These are phyloP conservation scores for Mycena leptocephala DNA, from an alignment of 768 basidiomycete genomes.

Conservation along the genomic window DNA sequence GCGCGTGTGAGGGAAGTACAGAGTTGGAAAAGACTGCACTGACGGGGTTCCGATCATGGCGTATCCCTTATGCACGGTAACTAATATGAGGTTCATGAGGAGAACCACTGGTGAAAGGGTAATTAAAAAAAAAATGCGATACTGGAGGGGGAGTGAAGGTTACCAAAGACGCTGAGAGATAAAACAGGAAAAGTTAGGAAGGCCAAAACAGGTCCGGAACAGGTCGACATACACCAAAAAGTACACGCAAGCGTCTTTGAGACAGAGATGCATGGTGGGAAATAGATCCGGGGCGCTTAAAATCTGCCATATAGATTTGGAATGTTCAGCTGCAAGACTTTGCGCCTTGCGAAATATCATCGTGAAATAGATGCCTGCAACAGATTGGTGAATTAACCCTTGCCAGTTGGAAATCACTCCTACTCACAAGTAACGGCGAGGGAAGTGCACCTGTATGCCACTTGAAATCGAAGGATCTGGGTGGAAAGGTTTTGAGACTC, in stretches of 20 bases:
- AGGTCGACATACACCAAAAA: slow-evolving; percentile 2
- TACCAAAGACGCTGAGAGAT: background rate
- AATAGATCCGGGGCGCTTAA: background rate
- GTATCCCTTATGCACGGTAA: slow-evolving; percentile 9
- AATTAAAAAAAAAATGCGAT: background rate
- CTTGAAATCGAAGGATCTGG: background rate
- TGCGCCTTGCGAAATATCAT: slow-evolving; percentile 14
- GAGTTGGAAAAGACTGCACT: too few species aligned
- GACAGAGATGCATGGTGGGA: slow-evolving; percentile 18
- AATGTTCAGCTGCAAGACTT: background rate
- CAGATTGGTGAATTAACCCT: background rate
- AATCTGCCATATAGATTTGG: background rate
- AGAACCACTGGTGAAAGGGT: background rate
- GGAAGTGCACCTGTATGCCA: slow-evolving; percentile 11
- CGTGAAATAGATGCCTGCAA: slow-evolving; percentile 19
- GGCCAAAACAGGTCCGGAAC: background rate
- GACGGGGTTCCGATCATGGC: slow-evolving; percentile 18
- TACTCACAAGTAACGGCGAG: background rate
- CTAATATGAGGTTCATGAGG: slow-evolving; percentile 21
- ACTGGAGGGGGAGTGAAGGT: background rate
- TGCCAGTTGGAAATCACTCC: background rate
- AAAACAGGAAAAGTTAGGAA: too few species aligned
- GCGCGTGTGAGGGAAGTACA: background rate
- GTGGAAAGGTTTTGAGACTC: background rate
- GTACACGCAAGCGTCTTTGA: slow-evolving; percentile 15